Evolutionary conservation across 768 basidiomycete genomes (phyloP).

Genomic region (Tulasnella sp.): DNA sequence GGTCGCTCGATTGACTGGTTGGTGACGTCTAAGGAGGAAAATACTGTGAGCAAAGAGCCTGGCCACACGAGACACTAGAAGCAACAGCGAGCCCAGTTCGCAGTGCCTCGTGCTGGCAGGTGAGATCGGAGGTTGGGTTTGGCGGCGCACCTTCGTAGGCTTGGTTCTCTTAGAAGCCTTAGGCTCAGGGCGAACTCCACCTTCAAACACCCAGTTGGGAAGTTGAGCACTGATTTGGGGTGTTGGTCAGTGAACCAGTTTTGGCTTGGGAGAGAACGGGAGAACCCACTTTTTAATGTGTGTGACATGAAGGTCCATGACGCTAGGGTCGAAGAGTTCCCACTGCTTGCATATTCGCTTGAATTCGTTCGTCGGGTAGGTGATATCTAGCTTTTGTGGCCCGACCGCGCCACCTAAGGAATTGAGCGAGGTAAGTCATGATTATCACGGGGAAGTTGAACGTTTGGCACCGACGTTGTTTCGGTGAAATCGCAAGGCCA

Average conservation of each 20-base stretch:
- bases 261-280: conserved; percentile 1
- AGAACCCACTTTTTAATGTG: conserved; percentile 78
- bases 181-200: conserved; percentile 72
- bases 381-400: conserved; percentile 86
- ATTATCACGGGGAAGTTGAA: neutral
- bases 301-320: conserved; percentile 91
- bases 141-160: conserved; percentile 47
- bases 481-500: conserved; percentile 86
- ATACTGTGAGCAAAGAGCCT: neutral
- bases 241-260: neutral
- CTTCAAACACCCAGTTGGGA: conserved; percentile 78
- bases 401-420: conserved; percentile 66
- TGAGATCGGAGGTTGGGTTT: neutral
- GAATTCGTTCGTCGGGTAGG: conserved; percentile 94
- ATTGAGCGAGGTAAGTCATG: conserved; percentile 9
- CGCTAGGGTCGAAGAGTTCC: conserved; percentile 88
- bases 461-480: conserved; percentile 61
- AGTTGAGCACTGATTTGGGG: conserved; percentile 54
- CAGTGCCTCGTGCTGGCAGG: neutral
- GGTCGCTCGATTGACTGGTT: conserved; percentile 57
- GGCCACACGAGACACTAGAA: neutral
- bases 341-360: conserved; percentile 89
- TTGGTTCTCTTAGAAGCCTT: conserved; percentile 71
- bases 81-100: conserved; percentile 1
- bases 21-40: conserved; percentile 18